Evolutionary conservation across 2,329 filamentous ascomycete genomes (phyloP).

Genomic region (Aspergillus sp.): DNA sequence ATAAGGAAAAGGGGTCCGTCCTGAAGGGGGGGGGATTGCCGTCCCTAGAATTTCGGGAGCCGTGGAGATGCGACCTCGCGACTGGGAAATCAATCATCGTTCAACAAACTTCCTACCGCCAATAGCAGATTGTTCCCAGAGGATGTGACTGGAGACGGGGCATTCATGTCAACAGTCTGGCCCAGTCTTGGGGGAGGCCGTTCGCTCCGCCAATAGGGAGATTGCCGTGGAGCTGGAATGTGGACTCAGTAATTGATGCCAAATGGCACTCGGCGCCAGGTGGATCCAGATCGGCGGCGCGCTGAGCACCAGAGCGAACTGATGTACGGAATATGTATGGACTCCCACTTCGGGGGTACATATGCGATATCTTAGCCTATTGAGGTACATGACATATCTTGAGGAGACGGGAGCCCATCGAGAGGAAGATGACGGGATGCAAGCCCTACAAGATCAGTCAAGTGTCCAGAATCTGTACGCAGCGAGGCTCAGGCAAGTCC

Average conservation of each 20-base stretch:
- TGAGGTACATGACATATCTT: constrained; percentile 6
- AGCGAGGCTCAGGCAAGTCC: not conserved
- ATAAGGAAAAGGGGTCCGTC: not conserved
- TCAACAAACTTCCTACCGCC: not conserved
- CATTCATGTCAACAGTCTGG: not conserved
- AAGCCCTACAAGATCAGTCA: not conserved
- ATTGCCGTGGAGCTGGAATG: constrained; percentile 14
- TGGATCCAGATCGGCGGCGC: constrained; percentile 10
- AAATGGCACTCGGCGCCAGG: not conserved
- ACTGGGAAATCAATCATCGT: not conserved
- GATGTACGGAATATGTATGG: not conserved
- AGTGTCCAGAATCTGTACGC: not conserved
- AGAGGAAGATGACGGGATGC: not conserved
- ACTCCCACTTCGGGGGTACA: not conserved
- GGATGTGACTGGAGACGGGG: not conserved
- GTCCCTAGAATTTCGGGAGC: not conserved
- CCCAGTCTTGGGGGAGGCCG: not conserved
- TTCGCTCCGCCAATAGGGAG: constrained; percentile 15
- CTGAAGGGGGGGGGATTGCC: too few relatives aligned
- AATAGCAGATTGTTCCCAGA: not conserved
- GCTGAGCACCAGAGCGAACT: not conserved
- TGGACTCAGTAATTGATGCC: constrained; percentile 1
- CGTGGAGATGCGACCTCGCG: not conserved
- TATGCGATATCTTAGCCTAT: not conserved
- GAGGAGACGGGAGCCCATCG: not conserved